Base-by-base conservation (phyloP, 139 green algal species). In the Bryopsis sp. region DNA sequence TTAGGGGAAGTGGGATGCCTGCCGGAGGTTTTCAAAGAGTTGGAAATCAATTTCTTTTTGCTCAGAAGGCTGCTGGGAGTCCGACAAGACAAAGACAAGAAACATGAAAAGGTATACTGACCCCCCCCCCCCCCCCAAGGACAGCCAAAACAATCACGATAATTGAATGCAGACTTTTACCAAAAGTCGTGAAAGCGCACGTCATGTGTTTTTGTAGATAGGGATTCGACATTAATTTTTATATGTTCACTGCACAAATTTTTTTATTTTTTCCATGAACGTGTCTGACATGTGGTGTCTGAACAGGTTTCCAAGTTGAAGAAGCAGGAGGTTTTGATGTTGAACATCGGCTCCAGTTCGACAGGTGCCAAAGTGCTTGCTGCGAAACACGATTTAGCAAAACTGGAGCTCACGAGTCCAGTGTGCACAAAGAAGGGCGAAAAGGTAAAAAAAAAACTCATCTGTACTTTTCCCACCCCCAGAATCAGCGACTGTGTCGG, bases 41-140 rank as follows among this genome's bases (percentile, higher is more conserved):
- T 99, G 77, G 95, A 99, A 82, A 88, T 96, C 74, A 98, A 98
- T 85, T 99, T 99, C 81, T 99, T 99, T 87, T 80, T 99, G 77
- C 83, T 99, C 65, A 78, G 94, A 15, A 78, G 92, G 28, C 82
- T 98, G 74, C 86, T 99, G 78, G 95, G 95, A 39, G 95, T 98
- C 61, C 81, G 90, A 29, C 96, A 85, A 57, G 82, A 88, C 80
- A 86, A 90, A 75, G 87, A 83, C 36, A 87, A 98, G 83, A 97
- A 97, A 81, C 79, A 89, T 64, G 79, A 88, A 76, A 97, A 98
- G 85, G 93, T 84, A 70, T 33, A 77, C n/a, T 19, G 33, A n/a
- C n/a, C n/a, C n/a, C n/a, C n/a, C n/a, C n/a, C n/a, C n/a, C n/a
- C n/a, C n/a, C n/a, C n/a, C n/a, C n/a, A n/a, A n/a, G n/a, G n/a